Conservation (phyloP, 352 stramenopile genomes). For the Pythium myriotylum region DNA sequence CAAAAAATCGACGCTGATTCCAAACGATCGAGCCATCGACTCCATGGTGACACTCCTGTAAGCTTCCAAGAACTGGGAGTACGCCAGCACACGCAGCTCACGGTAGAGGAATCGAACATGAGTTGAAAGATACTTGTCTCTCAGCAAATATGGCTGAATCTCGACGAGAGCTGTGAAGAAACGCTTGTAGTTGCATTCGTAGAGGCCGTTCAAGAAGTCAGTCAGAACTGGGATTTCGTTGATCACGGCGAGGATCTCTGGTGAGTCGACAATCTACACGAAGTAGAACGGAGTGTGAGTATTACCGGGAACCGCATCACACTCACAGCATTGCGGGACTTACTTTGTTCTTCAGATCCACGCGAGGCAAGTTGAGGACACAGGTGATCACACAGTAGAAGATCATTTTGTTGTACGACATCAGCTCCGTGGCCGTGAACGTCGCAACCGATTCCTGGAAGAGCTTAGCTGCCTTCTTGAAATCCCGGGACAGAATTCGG, state of each 20-base stretch:
- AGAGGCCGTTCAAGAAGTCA: conserved; percentile 94
- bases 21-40: conserved; percentile 97
- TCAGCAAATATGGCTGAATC: conserved; percentile 81
- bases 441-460: conserved; percentile 98
- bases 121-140: conserved; percentile 94
- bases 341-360: conserved; percentile 96
- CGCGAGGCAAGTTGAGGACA: conserved; percentile 92
- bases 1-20: conserved; percentile 93
- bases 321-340: neutral
- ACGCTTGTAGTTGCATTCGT: conserved; percentile 98
- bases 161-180: conserved; percentile 95
- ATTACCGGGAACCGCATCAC: neutral
- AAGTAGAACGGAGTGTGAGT: neutral
- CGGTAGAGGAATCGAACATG: conserved; percentile 95
- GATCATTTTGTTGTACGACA: conserved; percentile 97
- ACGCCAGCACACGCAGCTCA: conserved; percentile 97
- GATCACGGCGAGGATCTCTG: conserved; percentile 93
- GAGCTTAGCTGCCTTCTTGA: conserved; percentile 92
- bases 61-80: conserved; percentile 98
- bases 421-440: conserved; percentile 98
- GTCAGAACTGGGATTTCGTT: conserved; percentile 77
- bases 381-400: conserved; percentile 97
- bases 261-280: conserved; percentile 91
- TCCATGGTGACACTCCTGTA: conserved; percentile 97
- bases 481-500: conserved; percentile 92